Evolutionary conservation across 306 rosid species (phyloP).

Genomic region (Cucurbita moschata): DNA sequence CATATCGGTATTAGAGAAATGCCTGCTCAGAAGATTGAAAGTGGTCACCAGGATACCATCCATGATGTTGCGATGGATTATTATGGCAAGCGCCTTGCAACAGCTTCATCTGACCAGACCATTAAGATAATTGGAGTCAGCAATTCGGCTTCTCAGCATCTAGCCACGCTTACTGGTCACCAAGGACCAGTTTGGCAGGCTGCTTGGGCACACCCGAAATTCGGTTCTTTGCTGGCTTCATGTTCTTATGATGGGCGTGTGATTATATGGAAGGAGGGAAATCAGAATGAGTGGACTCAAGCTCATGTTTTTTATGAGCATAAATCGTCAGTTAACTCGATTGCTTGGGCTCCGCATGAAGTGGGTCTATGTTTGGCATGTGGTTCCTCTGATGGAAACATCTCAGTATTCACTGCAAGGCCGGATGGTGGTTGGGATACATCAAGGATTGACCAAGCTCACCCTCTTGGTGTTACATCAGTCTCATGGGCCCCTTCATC

Average conservation of each 20-base stretch:
- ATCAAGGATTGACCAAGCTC: conserved; percentile 60
- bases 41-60: conserved; percentile 63
- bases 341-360: conserved; percentile 81
- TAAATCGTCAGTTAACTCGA: conserved; percentile 64
- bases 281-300: conserved; percentile 62
- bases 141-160: conserved; percentile 56
- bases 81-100: conserved; percentile 73
- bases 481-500: conserved; percentile 85
- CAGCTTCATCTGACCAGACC: conserved; percentile 72
- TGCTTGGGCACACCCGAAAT: conserved; percentile 75
- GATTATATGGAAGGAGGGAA: conserved; percentile 79
- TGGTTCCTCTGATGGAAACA: conserved; percentile 79
- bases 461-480: conserved; percentile 78
- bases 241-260: conserved; percentile 67
- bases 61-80: conserved; percentile 81
- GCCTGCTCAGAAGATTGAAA: conserved; percentile 70
- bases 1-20: conserved; percentile 17
- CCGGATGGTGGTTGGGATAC: conserved; percentile 75
- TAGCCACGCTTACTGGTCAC: conserved; percentile 60
- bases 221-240: conserved; percentile 62
- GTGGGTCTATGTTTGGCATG: conserved; percentile 71
- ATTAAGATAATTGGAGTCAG: conserved; percentile 77
- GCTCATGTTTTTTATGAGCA: conserved; percentile 60
- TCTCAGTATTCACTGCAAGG: conserved; percentile 57
- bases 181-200: conserved; percentile 87